Base-by-base conservation (phyloP, 2,329 filamentous ascomycete genomes). In the Teratosphaeria destructans region DNA sequence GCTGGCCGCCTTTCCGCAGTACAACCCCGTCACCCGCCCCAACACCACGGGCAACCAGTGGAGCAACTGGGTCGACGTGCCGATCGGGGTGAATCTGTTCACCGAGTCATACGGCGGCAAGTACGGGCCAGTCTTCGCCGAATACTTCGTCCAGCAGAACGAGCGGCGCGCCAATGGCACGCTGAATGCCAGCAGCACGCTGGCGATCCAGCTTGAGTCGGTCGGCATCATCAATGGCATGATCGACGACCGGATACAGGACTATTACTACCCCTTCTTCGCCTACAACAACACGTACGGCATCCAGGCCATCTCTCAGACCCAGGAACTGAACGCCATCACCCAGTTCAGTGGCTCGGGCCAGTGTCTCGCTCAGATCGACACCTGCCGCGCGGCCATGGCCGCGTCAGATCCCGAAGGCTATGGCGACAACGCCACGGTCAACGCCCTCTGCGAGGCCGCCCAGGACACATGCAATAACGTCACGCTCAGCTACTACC, bases 191-290 rank as follows among this genome's bases (percentile, higher is more conserved):
- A 80, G 80, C 61, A 76, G 73, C 39, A 85, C 82, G 1, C 72
- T 86, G 11, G 79, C 83, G 34, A 82, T 88, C 55, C 79, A 81
- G 58, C 76, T 90, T 8, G 76, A 75, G 14, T 82, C 86, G 0
- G 72, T 90, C 0, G 86, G 87, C 26, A 87, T 91, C 60, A 76
- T 89, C 60, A 89, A 90, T 70, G 87, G 86, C 12, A 83, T 86
- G 63, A 76, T 90, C 39, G 88, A 91, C 67, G 78, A 82, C 64
- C 70, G 84, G 34, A 77, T 84, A 0, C 85, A 90, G 72, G 76
- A 77, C 3, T 80, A 81, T 2, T 82, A 74, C 65, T 84, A 82
- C 63, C 79, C 83, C 1, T 68, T 72, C 7, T 86, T 85, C 70
- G 81, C 82, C 10, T 77, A 78, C 60, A 82, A 83, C 68, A 89